Percentiles rank a stretch among this genome's conserved stretches.
phyloP scores from a whole-genome alignment of 257 asterid species.

The Avicennia marina region DNA sequence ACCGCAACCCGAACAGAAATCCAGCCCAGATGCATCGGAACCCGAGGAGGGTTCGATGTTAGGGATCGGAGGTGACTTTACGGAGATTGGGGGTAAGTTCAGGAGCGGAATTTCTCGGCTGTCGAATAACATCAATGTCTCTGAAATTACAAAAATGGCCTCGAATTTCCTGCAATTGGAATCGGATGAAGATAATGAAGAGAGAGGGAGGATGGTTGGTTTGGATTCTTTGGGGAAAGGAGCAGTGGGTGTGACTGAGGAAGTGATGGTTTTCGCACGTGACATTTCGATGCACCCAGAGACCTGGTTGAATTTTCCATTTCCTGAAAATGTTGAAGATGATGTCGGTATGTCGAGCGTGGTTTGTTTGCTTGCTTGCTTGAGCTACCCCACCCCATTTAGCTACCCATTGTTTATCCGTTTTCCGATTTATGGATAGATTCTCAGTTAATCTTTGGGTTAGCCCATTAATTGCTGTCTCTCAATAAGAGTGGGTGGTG shows the following conservation, averaged over 20 bases:
- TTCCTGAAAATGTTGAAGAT: conserved; percentile 45
- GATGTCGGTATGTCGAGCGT: conserved; percentile 32
- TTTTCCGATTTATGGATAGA: neutral
- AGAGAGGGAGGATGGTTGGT: conserved; percentile 17
- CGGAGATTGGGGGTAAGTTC: conserved; percentile 94
- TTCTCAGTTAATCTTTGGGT: neutral
- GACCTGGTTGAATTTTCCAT: conserved; percentile 93
- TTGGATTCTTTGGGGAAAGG: conserved; percentile 28
- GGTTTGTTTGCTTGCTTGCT: neutral
- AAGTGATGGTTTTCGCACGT: conserved; percentile 72
- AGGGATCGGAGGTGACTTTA: conserved; percentile 81
- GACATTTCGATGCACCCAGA: conserved; percentile 85
- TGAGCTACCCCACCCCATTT: neutral
- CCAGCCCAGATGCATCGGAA: conserved; percentile 24
- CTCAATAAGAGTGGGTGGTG: neutral
- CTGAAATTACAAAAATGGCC: conserved; percentile 87
- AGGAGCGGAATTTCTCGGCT: conserved; percentile 76
- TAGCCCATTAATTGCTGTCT: neutral
- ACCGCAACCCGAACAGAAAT: conserved; percentile 44
- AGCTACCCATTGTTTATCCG: neutral
- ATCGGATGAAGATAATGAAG: conserved; percentile 59
- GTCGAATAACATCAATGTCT: conserved; percentile 72
- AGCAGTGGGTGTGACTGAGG: conserved; percentile 81
- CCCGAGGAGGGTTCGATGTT: conserved; percentile 34
- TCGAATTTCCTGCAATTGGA: conserved; percentile 79